Evolutionary conservation across 805 yeast species (phyloP).

Genomic region (Lachancea waltii): DNA sequence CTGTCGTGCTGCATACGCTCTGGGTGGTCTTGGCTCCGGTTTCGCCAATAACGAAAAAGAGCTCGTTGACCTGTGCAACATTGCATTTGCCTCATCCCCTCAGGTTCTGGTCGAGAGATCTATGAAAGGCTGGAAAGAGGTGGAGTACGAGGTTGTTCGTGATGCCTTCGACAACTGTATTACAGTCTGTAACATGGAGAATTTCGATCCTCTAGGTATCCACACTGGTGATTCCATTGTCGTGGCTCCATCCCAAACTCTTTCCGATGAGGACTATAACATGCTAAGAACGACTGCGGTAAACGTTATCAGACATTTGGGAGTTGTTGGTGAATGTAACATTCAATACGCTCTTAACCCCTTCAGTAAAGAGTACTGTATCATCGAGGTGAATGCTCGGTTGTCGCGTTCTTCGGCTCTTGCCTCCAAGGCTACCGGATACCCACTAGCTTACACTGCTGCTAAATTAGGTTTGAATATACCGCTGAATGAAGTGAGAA

Average conservation of each 20-base stretch:
- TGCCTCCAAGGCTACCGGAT: constrained; percentile 98
- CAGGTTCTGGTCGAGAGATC: constrained; percentile 93
- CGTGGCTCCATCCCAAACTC: constrained; percentile 96
- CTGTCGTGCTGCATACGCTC: constrained; percentile 94
- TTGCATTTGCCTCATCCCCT: constrained; percentile 93
- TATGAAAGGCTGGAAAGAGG: constrained; percentile 99
- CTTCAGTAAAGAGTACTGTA: constrained; percentile 87
- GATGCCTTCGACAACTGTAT: constrained; percentile 96
- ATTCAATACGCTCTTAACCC: constrained; percentile 96
- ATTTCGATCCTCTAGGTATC: constrained; percentile 96
- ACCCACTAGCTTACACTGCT: constrained; percentile 96
- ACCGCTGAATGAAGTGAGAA: constrained; percentile 84
- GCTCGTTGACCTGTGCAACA: constrained; percentile 74
- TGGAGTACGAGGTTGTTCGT: constrained; percentile 97
- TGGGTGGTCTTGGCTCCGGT: constrained; percentile 98
- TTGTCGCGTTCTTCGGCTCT: constrained; percentile 97
- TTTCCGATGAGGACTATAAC: constrained; percentile 94
- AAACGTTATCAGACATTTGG: constrained; percentile 92
- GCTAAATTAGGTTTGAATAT: constrained; percentile 93
- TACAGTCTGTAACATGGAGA: constrained; percentile 98
- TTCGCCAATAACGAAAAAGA: constrained; percentile 86
- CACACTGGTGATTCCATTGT: constrained; percentile 99
- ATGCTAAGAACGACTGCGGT: constrained; percentile 98
- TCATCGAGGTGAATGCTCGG: constrained; percentile 97
- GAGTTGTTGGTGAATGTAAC: constrained; percentile 99